Base-by-base conservation (phyloP, 768 basidiomycete species). In the Roridomyces roridus region DNA sequence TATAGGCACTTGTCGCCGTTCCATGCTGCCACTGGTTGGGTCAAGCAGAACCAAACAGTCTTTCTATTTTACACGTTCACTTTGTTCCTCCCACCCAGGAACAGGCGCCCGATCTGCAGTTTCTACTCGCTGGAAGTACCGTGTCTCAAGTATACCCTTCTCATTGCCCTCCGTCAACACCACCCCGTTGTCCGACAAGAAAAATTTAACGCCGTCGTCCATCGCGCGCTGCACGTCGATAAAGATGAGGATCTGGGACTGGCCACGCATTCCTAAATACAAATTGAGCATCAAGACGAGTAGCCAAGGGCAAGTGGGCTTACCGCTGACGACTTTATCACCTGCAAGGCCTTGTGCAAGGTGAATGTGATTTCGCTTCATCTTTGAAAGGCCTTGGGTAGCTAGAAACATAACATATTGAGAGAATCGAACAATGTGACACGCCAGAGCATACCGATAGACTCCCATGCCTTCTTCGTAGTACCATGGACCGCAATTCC, bases 361-460 rank as follows among this genome's bases (percentile, higher is more conserved):
- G 71, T 99, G 96, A 35, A 98, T 90, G 66, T 98, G 95, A 66
- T 95, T 96, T 23, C 96, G 80, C 12, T 74, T 80, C 94, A 96
- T 97, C 59, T 80, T 87, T 0, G 89, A 93, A 17, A 97, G 71
- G 0, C 95, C 94, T 60, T 85, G 74, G 7, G 74, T 76, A 14
- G 79, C 93, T 95, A 41, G 41, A 17, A 11, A 37, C 20, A 36
- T 17, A 51, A 18, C 36, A 24, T 34, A 35, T 11, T 34, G 31
- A 26, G 46, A 20, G 42, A 17, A 12, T 65, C 79, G 21, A 57
- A 91, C 92, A 23, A 34, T 42, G 5, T 14, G 23, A n/a, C n/a
- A n/a, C n/a, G n/a, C n/a, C n/a, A n/a, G 17, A 9, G 43, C 53
- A 10, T 20, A 57, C 55, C 72, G 55, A 96, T 95, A 14, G 68